phyloP scores from a whole-genome alignment of 306 rosid species.

The Casuarina cunninghamiana region DNA sequence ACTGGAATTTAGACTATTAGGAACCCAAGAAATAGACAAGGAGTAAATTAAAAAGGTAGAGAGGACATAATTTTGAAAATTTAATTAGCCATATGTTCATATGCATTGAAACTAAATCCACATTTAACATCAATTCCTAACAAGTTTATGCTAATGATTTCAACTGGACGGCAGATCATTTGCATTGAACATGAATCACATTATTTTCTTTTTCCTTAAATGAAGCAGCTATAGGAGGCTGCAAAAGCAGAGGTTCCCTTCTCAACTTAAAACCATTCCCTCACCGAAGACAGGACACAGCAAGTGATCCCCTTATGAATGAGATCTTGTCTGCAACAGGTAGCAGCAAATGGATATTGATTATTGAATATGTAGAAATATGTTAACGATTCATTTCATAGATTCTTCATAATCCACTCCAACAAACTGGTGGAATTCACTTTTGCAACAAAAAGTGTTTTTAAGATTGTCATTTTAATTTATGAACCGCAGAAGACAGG shows the following conservation, averaged over 20 bases:
- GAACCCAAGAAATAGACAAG: slow-evolving; percentile 3
- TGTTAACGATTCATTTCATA: not conserved
- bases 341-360: not conserved
- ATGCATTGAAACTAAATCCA: not conserved
- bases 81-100: not conserved
- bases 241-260: not conserved
- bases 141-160: not conserved
- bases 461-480: not conserved
- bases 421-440: not conserved
- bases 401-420: not conserved
- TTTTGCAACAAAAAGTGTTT: not conserved
- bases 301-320: not conserved
- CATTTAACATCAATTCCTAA: not conserved
- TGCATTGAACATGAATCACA: not conserved
- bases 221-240: not conserved
- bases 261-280: not conserved
- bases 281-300: not conserved
- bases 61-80: not conserved
- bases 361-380: not conserved
- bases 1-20: slow-evolving; percentile 13
- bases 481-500: not conserved
- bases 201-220: not conserved
- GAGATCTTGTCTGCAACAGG: not conserved
- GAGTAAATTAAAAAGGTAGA: not conserved
- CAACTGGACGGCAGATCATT: not conserved